phyloP scores from a whole-genome alignment of 331 rosid species.

The Acacia concinna region DNA sequence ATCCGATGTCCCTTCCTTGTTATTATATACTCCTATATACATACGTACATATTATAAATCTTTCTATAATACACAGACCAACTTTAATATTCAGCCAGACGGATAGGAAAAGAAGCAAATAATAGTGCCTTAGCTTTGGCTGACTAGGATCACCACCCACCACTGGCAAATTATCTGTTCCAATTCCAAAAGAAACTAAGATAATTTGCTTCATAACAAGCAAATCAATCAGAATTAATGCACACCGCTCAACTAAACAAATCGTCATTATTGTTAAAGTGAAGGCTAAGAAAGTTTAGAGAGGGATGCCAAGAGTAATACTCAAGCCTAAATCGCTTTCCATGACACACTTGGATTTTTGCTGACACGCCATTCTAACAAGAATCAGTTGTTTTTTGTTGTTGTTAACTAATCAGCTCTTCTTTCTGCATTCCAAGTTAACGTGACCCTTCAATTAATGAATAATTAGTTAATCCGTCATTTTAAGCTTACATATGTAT shows the following conservation, averaged over 20 bases:
- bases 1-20: background rate
- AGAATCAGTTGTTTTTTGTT: background rate
- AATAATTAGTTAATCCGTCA: background rate
- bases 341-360: background rate
- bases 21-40: background rate
- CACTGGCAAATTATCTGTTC: too few relatives aligned
- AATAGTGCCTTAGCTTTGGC: background rate
- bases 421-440: background rate
- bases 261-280: constrained; percentile 26
- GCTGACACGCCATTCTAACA: constrained; percentile 10
- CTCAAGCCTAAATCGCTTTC: constrained; percentile 9
- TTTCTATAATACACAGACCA: background rate
- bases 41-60: background rate
- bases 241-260: background rate
- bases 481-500: background rate
- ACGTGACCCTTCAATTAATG: constrained; percentile 9
- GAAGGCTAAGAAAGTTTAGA: constrained; percentile 13
- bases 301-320: background rate
- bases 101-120: background rate
- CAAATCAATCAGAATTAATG: background rate
- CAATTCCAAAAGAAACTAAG: background rate
- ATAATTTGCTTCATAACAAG: constrained; percentile 9
- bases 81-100: background rate
- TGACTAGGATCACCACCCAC: background rate
- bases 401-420: constrained; percentile 13